Base-by-base conservation (phyloP, 208 protist species). In the Porcisia deanei region DNA sequence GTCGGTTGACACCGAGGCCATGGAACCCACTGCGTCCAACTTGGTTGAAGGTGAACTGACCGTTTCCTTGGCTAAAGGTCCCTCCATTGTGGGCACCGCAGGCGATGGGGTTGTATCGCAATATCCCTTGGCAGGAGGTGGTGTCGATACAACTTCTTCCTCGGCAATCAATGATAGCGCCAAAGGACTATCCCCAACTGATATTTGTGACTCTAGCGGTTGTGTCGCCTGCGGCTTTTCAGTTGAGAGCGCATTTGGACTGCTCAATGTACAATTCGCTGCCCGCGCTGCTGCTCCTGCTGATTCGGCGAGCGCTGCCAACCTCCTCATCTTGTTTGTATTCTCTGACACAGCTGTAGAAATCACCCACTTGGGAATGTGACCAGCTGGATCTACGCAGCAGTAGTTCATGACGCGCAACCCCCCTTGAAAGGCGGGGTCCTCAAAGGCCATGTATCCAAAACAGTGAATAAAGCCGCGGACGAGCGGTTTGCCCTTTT, bases 341-440 rank as follows among this genome's bases (percentile, higher is more conserved):
- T 87, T 81, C 34, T 82, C 58, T 4, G 68, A 71, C 60, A 82
- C 66, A 2, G 81, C 84, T 1, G 86, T 76, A 1, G 73, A 66
- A 2, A 80, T 71, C 9, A 88, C 25, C 86, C 86, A 90, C 43
- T 82, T 83, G 30, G 86, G 83, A n/a, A 90, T 68, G n/a, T 65
- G 73, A 25, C 86, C 86, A 57, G 73, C 79, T 34, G 86, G 78
- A 45, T 90, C 84, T 0, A 88, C 86, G 54, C 86, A 90, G 79
- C 77, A 84, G 53, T 82, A 83, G 73, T 88, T 85, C 0, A 43
- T 77, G 34, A 90, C 83, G 22, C 67, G 59, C 34, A 75, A 41
- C 66, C 10, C 37, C 18, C 43, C 49, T 1, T 34, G 9, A 9
- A 2, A 6, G 12, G 47, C 22, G n/a, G 41, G 39, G 66, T 74